These are phyloP conservation scores for Chlorella vulgaris DNA, from an alignment of 139 green algal genomes.

Conservation along the genomic window DNA sequence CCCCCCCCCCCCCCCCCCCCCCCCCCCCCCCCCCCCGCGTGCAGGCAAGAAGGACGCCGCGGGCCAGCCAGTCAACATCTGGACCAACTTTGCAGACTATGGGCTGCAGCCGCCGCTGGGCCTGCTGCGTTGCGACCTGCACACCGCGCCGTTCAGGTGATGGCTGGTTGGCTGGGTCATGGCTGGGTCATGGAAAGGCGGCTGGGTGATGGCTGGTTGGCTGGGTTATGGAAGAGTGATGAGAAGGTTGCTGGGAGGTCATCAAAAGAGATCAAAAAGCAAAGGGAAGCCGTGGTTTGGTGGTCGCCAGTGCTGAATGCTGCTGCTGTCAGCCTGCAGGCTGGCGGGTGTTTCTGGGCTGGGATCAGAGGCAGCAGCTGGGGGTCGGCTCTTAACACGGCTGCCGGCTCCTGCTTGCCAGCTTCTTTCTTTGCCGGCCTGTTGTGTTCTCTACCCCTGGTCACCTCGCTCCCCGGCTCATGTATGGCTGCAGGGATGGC, in stretches of 20 bases:
- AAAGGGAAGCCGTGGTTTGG: no score
- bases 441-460: neutral
- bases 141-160: conserved; percentile 68
- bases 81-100: conserved; percentile 88
- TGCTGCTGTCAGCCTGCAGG: no score
- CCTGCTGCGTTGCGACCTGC: conserved; percentile 80
- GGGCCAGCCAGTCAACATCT: conserved; percentile 60
- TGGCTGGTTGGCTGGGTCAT: neutral
- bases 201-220: neutral
- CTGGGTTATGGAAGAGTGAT: no score
- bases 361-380: neutral
- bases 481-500: neutral
- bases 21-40: neutral
- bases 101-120: conserved; percentile 65
- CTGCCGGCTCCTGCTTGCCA: no score
- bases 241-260: no score
- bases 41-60: conserved; percentile 56
- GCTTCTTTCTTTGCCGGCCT: neutral
- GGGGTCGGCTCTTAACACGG: no score
- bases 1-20: neutral
- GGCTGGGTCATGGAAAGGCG: neutral
- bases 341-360: no score
- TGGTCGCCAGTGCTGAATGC: no score
- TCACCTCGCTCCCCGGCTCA: neutral
- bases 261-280: no score